These are phyloP conservation scores for Magnusiomyces fungicola DNA, from an alignment of 1,139 yeast genomes.

Conservation along the genomic window DNA sequence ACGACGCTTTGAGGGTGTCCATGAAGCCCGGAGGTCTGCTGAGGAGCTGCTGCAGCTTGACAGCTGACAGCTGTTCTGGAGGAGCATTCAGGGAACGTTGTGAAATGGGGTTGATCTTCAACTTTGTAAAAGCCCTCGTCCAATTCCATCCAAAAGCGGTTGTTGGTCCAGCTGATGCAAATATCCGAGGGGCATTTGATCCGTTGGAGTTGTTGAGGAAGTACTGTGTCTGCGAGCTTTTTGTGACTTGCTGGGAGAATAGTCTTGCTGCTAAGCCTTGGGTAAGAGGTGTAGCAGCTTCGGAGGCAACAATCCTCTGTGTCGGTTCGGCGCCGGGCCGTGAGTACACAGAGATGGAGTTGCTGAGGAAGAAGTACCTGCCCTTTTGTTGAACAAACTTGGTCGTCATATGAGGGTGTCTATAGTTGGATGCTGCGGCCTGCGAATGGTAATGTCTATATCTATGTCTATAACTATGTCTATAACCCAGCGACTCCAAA, in stretches of 20 bases:
- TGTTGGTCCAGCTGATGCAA: not conserved
- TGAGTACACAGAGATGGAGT: slow-evolving; percentile 5
- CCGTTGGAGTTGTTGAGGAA: not conserved
- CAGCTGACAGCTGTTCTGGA: not conserved
- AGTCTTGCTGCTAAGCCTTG: slow-evolving; percentile 4
- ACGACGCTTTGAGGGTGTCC: slow-evolving; percentile 10
- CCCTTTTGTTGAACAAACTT: slow-evolving; percentile 12
- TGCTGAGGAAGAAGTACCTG: slow-evolving; percentile 12
- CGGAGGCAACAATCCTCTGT: too few species aligned
- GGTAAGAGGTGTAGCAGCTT: too few species aligned
- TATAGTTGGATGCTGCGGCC: too few species aligned
- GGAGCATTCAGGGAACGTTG: not conserved
- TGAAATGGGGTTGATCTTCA: not conserved
- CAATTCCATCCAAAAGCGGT: not conserved
- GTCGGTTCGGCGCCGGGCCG: too few species aligned
- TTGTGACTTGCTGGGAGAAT: slow-evolving; percentile 4
- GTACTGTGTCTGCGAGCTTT: not conserved
- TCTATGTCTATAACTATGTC: too few species aligned
- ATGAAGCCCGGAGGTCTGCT: slow-evolving; percentile 3
- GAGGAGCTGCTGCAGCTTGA: not conserved
- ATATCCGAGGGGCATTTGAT: not conserved
- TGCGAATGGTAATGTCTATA: too few species aligned
- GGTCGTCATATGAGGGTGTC: slow-evolving; percentile 3
- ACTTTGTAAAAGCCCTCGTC: not conserved
- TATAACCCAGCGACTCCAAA: too few species aligned